phyloP scores from a whole-genome alignment of 2,329 filamentous ascomycete genomes.

The Thelonectria discophora region DNA sequence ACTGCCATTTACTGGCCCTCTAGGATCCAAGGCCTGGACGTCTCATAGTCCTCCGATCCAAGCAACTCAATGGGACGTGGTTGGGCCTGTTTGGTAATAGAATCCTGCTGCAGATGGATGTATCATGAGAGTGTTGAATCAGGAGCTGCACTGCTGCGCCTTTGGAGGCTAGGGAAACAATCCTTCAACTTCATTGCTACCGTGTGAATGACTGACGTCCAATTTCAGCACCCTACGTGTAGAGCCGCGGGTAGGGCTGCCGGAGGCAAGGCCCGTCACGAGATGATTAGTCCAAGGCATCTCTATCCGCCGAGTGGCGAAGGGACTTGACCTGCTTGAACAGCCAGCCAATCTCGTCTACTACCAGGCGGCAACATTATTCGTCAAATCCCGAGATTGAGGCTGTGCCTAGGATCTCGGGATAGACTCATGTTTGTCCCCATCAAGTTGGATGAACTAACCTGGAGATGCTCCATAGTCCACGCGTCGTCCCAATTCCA shows the following conservation, averaged over 20 bases:
- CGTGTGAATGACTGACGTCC: background rate
- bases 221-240: background rate
- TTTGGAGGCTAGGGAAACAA: background rate
- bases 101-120: too few species aligned
- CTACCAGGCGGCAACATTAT: background rate
- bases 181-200: background rate
- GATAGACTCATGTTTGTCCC: background rate
- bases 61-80: too few species aligned
- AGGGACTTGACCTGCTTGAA: background rate
- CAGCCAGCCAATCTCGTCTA: background rate
- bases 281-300: background rate
- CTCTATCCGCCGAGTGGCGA: background rate
- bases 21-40: background rate
- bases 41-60: too few species aligned
- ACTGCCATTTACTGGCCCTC: background rate
- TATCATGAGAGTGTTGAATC: too few species aligned
- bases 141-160: too few species aligned
- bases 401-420: background rate
- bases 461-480: background rate
- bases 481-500: background rate
- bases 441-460: background rate
- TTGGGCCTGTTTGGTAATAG: too few species aligned
- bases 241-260: background rate
- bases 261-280: too few species aligned
- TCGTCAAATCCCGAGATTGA: background rate